Evolutionary conservation across 2,329 filamentous ascomycete genomes (phyloP), one percentile per base, ranked within the genome.

Genomic region (Cladobotryum mycophilum): DNA sequence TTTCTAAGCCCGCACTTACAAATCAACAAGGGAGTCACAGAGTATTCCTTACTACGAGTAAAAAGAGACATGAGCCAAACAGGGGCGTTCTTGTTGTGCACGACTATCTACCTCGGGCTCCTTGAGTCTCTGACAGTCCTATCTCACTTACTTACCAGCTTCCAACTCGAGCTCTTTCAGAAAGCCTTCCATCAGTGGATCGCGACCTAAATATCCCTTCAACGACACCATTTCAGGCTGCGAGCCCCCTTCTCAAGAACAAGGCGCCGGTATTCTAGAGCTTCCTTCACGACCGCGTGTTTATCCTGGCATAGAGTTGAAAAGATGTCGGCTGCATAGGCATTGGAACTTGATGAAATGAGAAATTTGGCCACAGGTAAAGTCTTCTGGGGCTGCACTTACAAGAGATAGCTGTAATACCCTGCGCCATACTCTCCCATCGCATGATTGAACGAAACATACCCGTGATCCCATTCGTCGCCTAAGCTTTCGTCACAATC

Each of bases 371-470:
- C 4, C 9, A 9, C 4, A 22, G 15, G 30, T 2, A 25, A 14
- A 3, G 20, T 25, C 7, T 25, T 7, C 22, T 7, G 7, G 22
- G 7, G 22, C 15, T n/a, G n/a, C n/a, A n/a, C 41, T 44, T 44
- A 44, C 41, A 44, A 44, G 41, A 44, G 41, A 44, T 44, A 44
- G 22, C 41, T 44, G 41, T 44, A 44, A 15, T 44, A 44, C 5
- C 41, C 17, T 1, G 41, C 41, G 8, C 41, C 41, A 33, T 44
- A 25, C 30, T 44, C 41, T 22, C 20, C 41, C 22, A 44, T 44
- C 13, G 42, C 42, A 33, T 44, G 42, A 4, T 44, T 17, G 30
- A 44, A 44, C 5, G 20, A 33, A 17, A 25, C 30, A 34, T 44
- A 44, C 15, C 42, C 42, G 25, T 44, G 22, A 11, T 25, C 42